These are phyloP conservation scores for Pseudogymnoascus pannorum DNA, from an alignment of 2,329 filamentous ascomycete genomes.

Conservation along the genomic window DNA sequence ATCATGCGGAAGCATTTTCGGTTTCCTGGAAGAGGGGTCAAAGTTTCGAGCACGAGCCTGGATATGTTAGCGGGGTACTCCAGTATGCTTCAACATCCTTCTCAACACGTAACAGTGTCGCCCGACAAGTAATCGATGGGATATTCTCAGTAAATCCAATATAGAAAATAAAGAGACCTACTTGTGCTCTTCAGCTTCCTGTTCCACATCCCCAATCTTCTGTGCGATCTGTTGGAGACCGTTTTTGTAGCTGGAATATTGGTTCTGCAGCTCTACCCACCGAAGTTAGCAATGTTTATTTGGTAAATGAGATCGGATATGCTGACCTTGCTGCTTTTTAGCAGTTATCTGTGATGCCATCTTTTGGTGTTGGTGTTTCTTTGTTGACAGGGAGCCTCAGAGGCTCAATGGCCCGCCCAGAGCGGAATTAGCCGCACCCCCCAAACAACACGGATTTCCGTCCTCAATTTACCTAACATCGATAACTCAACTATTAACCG, in stretches of 20 bases:
- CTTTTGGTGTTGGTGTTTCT: constrained; percentile 10
- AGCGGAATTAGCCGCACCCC: constrained; percentile 1
- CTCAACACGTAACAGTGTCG: background rate
- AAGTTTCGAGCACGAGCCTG: constrained; percentile 89
- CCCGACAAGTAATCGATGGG: background rate
- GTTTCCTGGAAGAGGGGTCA: constrained; percentile 72
- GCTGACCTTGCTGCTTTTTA: constrained; percentile 31
- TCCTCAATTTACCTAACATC: background rate
- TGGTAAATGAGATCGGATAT: background rate
- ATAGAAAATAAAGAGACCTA: constrained; percentile 40
- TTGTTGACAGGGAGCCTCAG: constrained; percentile 4
- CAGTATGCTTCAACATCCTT: background rate
- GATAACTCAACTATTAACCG: background rate
- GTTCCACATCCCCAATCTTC: constrained; percentile 96
- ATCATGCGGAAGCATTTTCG: constrained; percentile 99
- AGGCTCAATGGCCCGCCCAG: background rate
- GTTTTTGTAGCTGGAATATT: constrained; percentile 71
- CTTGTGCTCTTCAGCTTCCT: constrained; percentile 98
- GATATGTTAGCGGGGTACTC: constrained; percentile 7
- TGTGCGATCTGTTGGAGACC: constrained; percentile 85
- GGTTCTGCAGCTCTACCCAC: constrained; percentile 63
- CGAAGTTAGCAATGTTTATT: constrained; percentile 9
- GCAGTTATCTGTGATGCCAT: constrained; percentile 28
- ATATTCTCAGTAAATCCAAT: background rate
- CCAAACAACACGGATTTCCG: constrained; percentile 1